Base-by-base conservation (phyloP, 2,329 filamentous ascomycete genomes). In the Nemania diffusa region DNA sequence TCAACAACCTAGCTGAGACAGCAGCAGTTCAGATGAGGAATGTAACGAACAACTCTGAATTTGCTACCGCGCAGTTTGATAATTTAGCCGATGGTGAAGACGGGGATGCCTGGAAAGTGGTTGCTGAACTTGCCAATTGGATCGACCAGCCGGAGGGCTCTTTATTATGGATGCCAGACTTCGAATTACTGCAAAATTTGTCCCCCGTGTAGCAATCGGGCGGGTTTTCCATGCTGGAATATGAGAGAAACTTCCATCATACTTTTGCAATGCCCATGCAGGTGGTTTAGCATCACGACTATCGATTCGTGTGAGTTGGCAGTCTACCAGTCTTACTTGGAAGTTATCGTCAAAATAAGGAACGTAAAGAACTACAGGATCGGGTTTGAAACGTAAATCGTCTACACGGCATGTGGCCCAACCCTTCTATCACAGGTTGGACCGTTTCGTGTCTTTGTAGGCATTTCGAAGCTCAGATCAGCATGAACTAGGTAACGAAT, bases 1-100 rank as follows among this genome's bases (percentile, higher is more conserved):
- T 80, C 27, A 75, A 76, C 26, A 79, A 79, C 3, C 79, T 82
- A 71, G 79, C 78, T 0, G 79, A 81, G 65, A 73, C 80, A 24
- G 81, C 80, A 74, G 78, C 78, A 1, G 80, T 64, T 13, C 67
- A 71, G 50, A 71, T 70, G 69, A 55, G 65, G 32, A 65, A 67
- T 24, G 69, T 60, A 4, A 62, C 69, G 9, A 79, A 53, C 71
- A 78, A 44, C 70, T 68, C 29, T 44, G 71, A 64, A 17, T 58
- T 46, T 24, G 46, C 66, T 7, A 57, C 63, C 26, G 68, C 68
- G 27, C 60, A 63, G 34, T 64, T 71, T n/a, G 59, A 67, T 9
- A 65, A 57, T 53, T 11, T 65, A 4, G 63, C 57, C 20, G 63
- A 71, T 13, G 71, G 65, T 15, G 71, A 72, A 26, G 65, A 57